phyloP scores from a whole-genome alignment of 176 grass and related monocot genomes.

The Avena sativa region DNA sequence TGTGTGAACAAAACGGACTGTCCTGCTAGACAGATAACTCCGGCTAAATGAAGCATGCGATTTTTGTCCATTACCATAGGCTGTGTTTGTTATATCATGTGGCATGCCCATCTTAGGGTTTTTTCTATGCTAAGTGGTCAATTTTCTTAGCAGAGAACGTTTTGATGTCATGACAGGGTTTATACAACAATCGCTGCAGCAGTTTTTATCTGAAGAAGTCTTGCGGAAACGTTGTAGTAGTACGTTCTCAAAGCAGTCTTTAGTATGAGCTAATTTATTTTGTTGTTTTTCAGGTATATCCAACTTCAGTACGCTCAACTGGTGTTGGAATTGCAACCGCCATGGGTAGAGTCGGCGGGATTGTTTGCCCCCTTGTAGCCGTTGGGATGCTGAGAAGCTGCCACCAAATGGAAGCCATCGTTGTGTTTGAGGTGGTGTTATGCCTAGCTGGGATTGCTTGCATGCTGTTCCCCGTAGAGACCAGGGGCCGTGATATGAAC shows the following conservation, averaged over 20 bases:
- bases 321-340: constrained; percentile 65
- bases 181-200: neutral
- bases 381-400: constrained; percentile 66
- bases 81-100: neutral
- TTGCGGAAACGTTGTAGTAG: neutral
- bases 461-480: constrained; percentile 73
- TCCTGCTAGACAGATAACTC: neutral
- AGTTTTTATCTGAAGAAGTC: neutral
- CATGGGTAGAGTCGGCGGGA: constrained; percentile 72
- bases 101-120: neutral
- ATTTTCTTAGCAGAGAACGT: neutral
- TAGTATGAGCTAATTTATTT: neutral
- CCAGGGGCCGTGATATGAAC: constrained; percentile 58
- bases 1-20: neutral
- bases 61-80: neutral
- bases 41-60: neutral
- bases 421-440: constrained; percentile 68
- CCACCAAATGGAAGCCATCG: constrained; percentile 65
- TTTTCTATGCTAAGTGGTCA: neutral
- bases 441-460: constrained; percentile 58
- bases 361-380: constrained; percentile 72
- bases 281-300: constrained; percentile 58
- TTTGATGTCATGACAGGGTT: neutral
- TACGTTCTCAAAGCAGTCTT: neutral
- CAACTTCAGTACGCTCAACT: constrained; percentile 65